Percentiles rank a stretch among this genome's conserved stretches.
Conservation (phyloP, 1,284 basidiomycete genomes). For the Cystobasidium pallidum region DNA sequence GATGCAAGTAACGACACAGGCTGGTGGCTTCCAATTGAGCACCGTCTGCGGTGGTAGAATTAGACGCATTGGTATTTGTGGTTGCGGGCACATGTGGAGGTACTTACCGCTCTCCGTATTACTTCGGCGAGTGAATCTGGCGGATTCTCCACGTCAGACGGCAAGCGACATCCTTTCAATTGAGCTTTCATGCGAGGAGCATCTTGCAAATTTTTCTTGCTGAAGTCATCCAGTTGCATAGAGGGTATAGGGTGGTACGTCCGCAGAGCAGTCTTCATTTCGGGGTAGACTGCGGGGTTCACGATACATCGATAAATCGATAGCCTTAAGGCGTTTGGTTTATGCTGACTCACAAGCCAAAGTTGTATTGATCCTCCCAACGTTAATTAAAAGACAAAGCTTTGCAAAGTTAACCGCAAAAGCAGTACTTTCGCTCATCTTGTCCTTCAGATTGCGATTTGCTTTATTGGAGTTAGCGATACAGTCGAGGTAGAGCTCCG, state of each 20-base stretch:
- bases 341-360: slow-evolving; percentile 73
- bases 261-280: slow-evolving; percentile 78
- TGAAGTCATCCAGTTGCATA: slow-evolving; percentile 66
- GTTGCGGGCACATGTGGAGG: slow-evolving; percentile 41
- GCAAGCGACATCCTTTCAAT: slow-evolving; percentile 73
- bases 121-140: slow-evolving; percentile 74
- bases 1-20: slow-evolving; percentile 75
- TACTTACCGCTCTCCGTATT: slow-evolving; percentile 45
- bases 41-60: slow-evolving; percentile 55
- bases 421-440: slow-evolving; percentile 74
- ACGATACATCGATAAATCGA: neutral
- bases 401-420: slow-evolving; percentile 80
- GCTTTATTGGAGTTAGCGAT: slow-evolving; percentile 77
- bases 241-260: slow-evolving; percentile 81
- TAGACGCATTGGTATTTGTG: too few relatives aligned
- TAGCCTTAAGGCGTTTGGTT: neutral
- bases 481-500: slow-evolving; percentile 80
- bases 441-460: slow-evolving; percentile 82
- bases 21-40: slow-evolving; percentile 68
- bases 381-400: slow-evolving; percentile 82
- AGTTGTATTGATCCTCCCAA: slow-evolving; percentile 91
- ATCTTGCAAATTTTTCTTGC: slow-evolving; percentile 75
- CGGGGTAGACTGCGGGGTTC: slow-evolving; percentile 59
- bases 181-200: slow-evolving; percentile 77
- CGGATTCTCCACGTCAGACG: slow-evolving; percentile 68